Evolutionary conservation across 257 asterid genomes (phyloP).

Genomic region (Solanum bulbocastanum): DNA sequence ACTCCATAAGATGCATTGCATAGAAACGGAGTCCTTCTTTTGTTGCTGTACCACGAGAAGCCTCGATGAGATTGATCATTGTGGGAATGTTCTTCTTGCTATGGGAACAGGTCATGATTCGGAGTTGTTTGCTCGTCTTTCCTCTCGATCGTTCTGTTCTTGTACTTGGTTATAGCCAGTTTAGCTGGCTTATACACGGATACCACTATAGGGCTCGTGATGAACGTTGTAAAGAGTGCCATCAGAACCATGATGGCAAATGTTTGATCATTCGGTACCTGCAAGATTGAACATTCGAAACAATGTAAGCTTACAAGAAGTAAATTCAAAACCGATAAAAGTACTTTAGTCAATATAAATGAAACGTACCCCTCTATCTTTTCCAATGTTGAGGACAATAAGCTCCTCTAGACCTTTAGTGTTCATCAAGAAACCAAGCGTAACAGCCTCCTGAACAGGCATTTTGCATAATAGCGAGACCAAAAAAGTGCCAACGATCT

Average conservation of each 20-base stretch:
- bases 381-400: conserved; percentile 41
- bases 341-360: background rate
- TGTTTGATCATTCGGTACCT: conserved; percentile 57
- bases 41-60: conserved; percentile 37
- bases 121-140: conserved; percentile 23
- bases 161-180: conserved; percentile 19
- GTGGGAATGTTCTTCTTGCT: conserved; percentile 34
- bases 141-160: conserved; percentile 30
- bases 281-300: background rate
- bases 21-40: conserved; percentile 34
- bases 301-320: background rate
- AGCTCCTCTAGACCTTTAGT: conserved; percentile 43
- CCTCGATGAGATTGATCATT: conserved; percentile 42
- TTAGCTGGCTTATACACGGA: conserved; percentile 46
- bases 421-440: conserved; percentile 35
- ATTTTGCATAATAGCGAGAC: conserved; percentile 17
- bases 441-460: conserved; percentile 22
- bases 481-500: conserved; percentile 30
- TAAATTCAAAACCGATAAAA: background rate
- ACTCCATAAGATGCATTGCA: conserved; percentile 57
- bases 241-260: conserved; percentile 51
- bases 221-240: conserved; percentile 57
- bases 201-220: conserved; percentile 35
- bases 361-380: conserved; percentile 22
- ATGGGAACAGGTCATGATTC: conserved; percentile 39